Conservation (phyloP, 2,329 filamentous ascomycete genomes). For the Fusarium sp. region DNA sequence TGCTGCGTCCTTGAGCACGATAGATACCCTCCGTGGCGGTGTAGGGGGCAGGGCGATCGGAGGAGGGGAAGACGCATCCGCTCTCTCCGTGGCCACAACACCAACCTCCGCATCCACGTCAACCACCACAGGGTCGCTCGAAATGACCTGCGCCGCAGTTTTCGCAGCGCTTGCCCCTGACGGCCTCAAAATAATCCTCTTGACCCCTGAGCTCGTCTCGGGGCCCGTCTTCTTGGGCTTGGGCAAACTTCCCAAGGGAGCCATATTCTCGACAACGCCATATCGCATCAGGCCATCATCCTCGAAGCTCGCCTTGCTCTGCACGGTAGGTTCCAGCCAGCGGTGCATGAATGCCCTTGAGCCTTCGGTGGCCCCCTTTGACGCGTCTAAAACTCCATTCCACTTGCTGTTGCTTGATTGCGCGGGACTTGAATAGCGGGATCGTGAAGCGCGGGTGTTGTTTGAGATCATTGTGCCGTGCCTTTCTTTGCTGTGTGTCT, state of each 20-base stretch:
- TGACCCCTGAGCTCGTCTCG: constrained; percentile 46
- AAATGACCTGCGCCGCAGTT: constrained; percentile 37
- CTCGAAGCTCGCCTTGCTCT: constrained; percentile 76
- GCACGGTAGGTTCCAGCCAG: constrained; percentile 67
- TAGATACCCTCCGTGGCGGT: constrained; percentile 43
- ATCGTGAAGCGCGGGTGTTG: constrained; percentile 61
- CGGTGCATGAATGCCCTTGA: constrained; percentile 62
- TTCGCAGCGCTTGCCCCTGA: constrained; percentile 46
- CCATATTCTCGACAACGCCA: constrained; percentile 85
- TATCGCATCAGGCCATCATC: constrained; percentile 77
- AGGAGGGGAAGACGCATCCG: constrained; percentile 37
- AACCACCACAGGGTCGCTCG: constrained; percentile 38
- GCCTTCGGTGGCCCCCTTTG: constrained; percentile 48
- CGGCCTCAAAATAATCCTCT: constrained; percentile 59
- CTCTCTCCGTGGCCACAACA: constrained; percentile 31
- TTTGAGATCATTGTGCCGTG: constrained; percentile 51
- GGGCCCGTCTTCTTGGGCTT: constrained; percentile 57
- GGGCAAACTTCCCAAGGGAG: constrained; percentile 78
- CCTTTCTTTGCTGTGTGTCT: constrained; percentile 19
- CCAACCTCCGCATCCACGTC: constrained; percentile 36
- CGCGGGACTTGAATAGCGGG: constrained; percentile 65
- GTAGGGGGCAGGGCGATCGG: constrained; percentile 36
- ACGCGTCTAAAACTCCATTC: constrained; percentile 50
- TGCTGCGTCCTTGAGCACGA: constrained; percentile 45
- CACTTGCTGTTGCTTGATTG: constrained; percentile 46